Evolutionary conservation across 75 land plant species (phyloP), one percentile per base, ranked within the genome.

Genomic region (Chamaecyparis obtusa): DNA sequence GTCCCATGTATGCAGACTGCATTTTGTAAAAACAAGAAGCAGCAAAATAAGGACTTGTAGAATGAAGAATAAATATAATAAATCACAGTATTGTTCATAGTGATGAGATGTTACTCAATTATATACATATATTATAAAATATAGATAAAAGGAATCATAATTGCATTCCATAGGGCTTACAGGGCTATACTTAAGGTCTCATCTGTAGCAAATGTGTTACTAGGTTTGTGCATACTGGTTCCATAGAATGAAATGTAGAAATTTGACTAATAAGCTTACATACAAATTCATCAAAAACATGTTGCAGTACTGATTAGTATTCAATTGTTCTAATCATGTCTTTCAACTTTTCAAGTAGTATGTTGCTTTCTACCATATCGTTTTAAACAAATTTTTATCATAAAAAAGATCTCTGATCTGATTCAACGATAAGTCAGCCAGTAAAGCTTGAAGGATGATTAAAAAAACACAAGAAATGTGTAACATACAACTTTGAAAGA

Each of bases 1-100:
- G 99, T 96, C 33, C 99, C 99, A 93, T 98, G 99, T 43, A 98
- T 96, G 91, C 99, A 98, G 16, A 96, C 98, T 97, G 90, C 87
- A 87, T 41, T 24, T 78, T 57, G 74, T 14, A 46, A 49, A 41
- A 69, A 72, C 84, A 88, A 16, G n/a, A 16, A 11, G 39, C 41
- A 27, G 77, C n/a, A 64, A 64, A 64, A 64, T 24, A 24, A 24
- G n/a, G 69, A 64, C 7, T 64, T 64, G 21, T 7, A 27, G 0
- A 64, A 21, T 6, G 8, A 27, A 24, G 30, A 27, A 64, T 24
- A 8, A 19, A 64, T 27, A 64, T 64, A 64, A 64, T 7, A 64
- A 64, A 24, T 64, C 27, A 24, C 69, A 64, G 69, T 64, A 21
- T 8, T 24, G 6, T 19, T n/a, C n/a, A 24, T 24, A 24, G 69